Percentiles rank a stretch among this genome's conserved stretches.
These are phyloP conservation scores for Chondrus crispus DNA, from an alignment of 23 red algal genomes.

Conservation along the genomic window DNA sequence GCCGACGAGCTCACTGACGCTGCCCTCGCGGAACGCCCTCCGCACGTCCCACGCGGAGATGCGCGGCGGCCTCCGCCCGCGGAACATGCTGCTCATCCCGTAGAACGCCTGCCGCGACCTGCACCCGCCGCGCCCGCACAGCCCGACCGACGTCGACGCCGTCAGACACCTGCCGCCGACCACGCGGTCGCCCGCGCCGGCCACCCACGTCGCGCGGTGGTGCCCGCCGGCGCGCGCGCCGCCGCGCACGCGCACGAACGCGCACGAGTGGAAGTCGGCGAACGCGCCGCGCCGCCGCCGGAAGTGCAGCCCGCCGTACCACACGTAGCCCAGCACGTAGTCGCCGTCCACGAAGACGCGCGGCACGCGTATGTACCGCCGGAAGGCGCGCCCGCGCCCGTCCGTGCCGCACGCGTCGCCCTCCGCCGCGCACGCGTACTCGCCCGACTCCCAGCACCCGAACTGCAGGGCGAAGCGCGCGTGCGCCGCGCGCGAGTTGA, in stretches of 20 bases:
- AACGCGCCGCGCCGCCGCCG: background rate
- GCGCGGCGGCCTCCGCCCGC: background rate
- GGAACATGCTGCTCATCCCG: background rate
- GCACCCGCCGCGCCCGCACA: background rate
- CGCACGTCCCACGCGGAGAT: background rate
- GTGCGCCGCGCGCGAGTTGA: background rate
- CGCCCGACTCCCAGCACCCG: conserved; percentile 9
- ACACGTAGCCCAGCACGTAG: background rate
- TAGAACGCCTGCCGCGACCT: background rate
- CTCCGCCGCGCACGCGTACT: background rate
- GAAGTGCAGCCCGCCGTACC: background rate
- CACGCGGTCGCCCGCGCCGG: background rate
- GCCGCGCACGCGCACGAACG: background rate
- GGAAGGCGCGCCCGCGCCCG: background rate
- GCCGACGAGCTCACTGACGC: background rate
- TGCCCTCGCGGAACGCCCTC: background rate
- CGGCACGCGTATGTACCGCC: background rate
- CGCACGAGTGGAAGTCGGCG: background rate
- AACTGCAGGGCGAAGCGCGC: background rate
- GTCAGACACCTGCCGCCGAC: background rate
- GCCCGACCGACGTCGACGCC: background rate
- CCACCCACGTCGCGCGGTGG: background rate
- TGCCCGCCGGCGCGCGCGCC: background rate
- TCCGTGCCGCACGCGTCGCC: background rate
- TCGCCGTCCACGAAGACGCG: background rate